Evolutionary conservation across 306 rosid species (phyloP), one percentile per base, ranked within the genome.

Genomic region (Lablab purpureus): DNA sequence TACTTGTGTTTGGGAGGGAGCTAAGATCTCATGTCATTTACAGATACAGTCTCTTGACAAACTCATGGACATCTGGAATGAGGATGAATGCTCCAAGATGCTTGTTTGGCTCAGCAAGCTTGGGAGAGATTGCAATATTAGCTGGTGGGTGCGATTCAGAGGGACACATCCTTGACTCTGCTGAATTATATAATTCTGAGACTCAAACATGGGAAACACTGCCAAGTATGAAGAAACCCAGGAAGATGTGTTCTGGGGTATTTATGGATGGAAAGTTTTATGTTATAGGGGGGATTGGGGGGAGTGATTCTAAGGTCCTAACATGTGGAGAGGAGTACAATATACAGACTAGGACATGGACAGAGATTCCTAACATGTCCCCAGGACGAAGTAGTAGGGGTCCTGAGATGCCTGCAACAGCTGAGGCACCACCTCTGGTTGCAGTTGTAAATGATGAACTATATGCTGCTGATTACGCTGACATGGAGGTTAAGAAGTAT

Each of bases 241-340:
- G 99, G 88, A 94, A 94, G 84, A 90, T 94, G 92, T 92, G 99
- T 81, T 92, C 97, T 1, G 99, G 97, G 50, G 89, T 94, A 10
- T 94, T 94, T 64, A 94, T 94, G 97, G 95, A 92, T 28, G 85
- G 79, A 2, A 91, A 92, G 23, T 94, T 94, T 79, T 94, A 88
- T 10, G 93, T 94, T 1, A 85, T 94, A 40, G 99, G 99, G 4
- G 99, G 98, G 19, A 91, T 92, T 23, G 97, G 97, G 13, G 97
- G 97, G 7, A 80, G 71, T 19, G 97, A 92, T 3, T 58, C 85
- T 0, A 88, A 66, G 83, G 85, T 90, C 67, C 97, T 94, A 43
- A 85, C 86, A 0, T 94, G 97, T 3, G 98, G 98, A 0, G 97
- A 94, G 84, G 97, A 92, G 85, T 94, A 85, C 4, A 86, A 94